Evolutionary conservation across 495 filamentous ascomycete genomes (phyloP).

Genomic region (Barbatosphaeria neglecta): DNA sequence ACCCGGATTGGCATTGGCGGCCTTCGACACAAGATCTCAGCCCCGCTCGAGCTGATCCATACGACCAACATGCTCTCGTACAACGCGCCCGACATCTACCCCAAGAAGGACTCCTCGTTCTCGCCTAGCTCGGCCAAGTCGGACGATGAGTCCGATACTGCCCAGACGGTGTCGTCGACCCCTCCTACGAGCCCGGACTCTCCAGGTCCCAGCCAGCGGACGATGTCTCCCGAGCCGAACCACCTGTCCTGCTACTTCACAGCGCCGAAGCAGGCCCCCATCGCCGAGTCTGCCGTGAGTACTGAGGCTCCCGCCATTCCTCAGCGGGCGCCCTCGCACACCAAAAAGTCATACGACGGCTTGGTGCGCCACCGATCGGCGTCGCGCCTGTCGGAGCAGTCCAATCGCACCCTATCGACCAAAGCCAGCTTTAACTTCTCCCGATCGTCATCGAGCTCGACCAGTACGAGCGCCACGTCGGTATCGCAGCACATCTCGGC

Average conservation of each 20-base stretch:
- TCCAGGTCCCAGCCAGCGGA: conserved; percentile 49
- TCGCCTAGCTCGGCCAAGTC: conserved; percentile 45
- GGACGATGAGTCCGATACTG: conserved; percentile 48
- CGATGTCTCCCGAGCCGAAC: conserved; percentile 52
- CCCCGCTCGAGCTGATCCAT: conserved; percentile 73
- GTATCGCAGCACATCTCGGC: conserved; percentile 14
- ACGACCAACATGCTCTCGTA: conserved; percentile 95
- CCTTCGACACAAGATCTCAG: conserved; percentile 65
- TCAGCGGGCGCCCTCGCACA: conserved; percentile 67
- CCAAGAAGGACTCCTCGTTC: conserved; percentile 42
- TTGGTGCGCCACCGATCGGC: conserved; percentile 53
- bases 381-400: conserved; percentile 39
- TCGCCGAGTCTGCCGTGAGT: conserved; percentile 7
- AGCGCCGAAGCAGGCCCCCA: conserved; percentile 33
- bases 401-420: conserved; percentile 25
- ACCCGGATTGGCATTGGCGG: conserved; percentile 23
- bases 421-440: conserved; percentile 36
- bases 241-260: conserved; percentile 76
- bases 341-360: conserved; percentile 52
- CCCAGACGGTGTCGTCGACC: conserved; percentile 44
- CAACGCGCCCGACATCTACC: conserved; percentile 72
- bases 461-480: conserved; percentile 32
- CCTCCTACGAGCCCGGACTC: conserved; percentile 63
- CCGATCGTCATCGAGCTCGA: conserved; percentile 34
- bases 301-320: conserved; percentile 55